Evolutionary conservation across 768 basidiomycete species (phyloP).

Genomic region (Lentinula sp.): DNA sequence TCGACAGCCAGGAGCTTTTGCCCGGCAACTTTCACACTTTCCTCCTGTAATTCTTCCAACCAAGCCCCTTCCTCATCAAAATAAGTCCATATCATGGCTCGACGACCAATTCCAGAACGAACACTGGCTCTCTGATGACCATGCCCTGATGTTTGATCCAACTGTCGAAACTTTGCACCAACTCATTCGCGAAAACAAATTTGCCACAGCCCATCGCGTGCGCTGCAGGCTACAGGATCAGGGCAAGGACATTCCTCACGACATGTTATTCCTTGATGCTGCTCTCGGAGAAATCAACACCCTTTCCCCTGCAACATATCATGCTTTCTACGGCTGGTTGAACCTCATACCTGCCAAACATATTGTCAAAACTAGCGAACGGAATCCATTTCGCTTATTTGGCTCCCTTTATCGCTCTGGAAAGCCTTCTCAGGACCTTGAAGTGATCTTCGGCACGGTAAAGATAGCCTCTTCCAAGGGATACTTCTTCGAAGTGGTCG

Average conservation of each 20-base stretch:
- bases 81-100: neutral
- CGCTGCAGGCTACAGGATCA: neutral
- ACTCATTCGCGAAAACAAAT: neutral
- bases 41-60: neutral
- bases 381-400: neutral
- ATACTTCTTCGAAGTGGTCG: neutral
- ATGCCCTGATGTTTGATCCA: neutral
- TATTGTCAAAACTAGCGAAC: neutral
- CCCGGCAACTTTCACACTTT: neutral
- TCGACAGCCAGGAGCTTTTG: neutral
- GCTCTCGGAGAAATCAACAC: conserved; percentile 5
- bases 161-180: neutral
- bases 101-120: neutral
- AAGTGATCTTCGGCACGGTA: neutral
- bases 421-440: neutral
- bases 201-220: neutral
- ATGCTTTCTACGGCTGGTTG: conserved; percentile 1
- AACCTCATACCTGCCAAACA: neutral
- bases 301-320: neutral
- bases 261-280: conserved; percentile 2
- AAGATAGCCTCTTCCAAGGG: conserved; percentile 6
- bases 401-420: neutral
- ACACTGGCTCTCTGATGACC: neutral
- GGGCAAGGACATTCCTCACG: neutral
- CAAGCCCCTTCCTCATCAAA: neutral